Evolutionary conservation across 495 filamentous ascomycete species (phyloP).

Genomic region (Talaromyces adpressus): DNA sequence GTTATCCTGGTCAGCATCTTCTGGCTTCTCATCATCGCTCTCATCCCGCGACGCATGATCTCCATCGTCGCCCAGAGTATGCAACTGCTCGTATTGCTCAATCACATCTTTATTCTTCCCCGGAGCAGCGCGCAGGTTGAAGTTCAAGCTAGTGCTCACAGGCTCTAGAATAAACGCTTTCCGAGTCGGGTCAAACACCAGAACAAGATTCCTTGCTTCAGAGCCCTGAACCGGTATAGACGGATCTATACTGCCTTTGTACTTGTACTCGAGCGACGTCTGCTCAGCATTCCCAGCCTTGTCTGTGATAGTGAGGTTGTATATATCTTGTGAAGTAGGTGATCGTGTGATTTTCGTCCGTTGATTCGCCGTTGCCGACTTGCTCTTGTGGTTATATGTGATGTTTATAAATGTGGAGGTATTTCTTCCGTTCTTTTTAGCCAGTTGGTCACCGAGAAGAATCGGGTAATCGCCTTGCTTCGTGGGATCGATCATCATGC

Average conservation of each 20-base stretch:
- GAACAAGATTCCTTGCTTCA: conserved; percentile 33
- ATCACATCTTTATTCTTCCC: conserved; percentile 38
- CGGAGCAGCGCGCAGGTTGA: conserved; percentile 48
- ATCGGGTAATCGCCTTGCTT: conserved; percentile 44
- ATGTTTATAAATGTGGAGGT: conserved; percentile 30
- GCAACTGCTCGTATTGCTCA: conserved; percentile 39
- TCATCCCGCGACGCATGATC: conserved; percentile 34
- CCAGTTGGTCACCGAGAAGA: conserved; percentile 34
- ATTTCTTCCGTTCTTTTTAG: conserved; percentile 17
- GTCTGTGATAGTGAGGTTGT: conserved; percentile 44
- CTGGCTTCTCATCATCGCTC: conserved; percentile 35
- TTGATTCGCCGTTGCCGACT: conserved; percentile 33
- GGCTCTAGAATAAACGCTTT: conserved; percentile 47
- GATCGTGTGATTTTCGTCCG: conserved; percentile 33
- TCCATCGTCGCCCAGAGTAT: conserved; percentile 31
- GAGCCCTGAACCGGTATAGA: conserved; percentile 17
- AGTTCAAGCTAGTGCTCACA: conserved; percentile 44
- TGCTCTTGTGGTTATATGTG: conserved; percentile 49
- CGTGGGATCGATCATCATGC: conserved; percentile 38
- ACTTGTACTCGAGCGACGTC: conserved; percentile 36
- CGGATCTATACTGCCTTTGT: conserved; percentile 44
- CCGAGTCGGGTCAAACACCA: conserved; percentile 45
- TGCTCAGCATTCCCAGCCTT: conserved; percentile 36
- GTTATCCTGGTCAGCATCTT: conserved; percentile 43
- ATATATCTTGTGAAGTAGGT: conserved; percentile 30